A percentile compares a stretch with the other conserved stretches of the same genome.
phyloP scores from a whole-genome alignment of 1,139 yeast genomes.

The Nadsonia starkeyi-henricii region DNA sequence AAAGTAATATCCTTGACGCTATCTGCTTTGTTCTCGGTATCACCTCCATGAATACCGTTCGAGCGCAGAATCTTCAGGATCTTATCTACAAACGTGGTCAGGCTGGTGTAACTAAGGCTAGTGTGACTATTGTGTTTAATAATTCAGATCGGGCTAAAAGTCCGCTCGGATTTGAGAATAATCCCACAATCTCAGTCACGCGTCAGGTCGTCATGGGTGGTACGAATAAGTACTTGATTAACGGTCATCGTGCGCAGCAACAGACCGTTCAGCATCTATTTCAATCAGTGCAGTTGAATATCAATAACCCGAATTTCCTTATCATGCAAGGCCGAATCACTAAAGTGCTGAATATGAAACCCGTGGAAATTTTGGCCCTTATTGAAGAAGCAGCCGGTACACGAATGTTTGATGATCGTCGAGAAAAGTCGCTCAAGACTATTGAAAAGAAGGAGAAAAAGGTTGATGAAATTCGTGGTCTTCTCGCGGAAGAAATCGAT shows the following conservation, averaged over 20 bases:
- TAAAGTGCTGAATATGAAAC: slow-evolving; percentile 92
- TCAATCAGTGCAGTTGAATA: slow-evolving; percentile 89
- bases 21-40: slow-evolving; percentile 97
- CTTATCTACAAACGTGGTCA: slow-evolving; percentile 93
- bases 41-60: slow-evolving; percentile 81
- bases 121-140: slow-evolving; percentile 91
- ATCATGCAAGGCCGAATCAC: slow-evolving; percentile 99
- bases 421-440: slow-evolving; percentile 82
- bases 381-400: slow-evolving; percentile 99
- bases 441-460: slow-evolving; percentile 85
- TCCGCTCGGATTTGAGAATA: slow-evolving; percentile 79
- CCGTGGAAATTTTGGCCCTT: slow-evolving; percentile 72
- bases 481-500: slow-evolving; percentile 76
- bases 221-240: slow-evolving; percentile 77
- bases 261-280: slow-evolving; percentile 81
- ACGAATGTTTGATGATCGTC: slow-evolving; percentile 83
- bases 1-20: slow-evolving; percentile 88
- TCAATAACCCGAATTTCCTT: slow-evolving; percentile 90
- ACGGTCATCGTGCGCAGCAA: slow-evolving; percentile 95
- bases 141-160: slow-evolving; percentile 61
- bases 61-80: slow-evolving; percentile 90
- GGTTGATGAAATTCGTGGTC: slow-evolving; percentile 57
- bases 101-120: slow-evolving; percentile 95
- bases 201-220: slow-evolving; percentile 89
- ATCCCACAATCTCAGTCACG: slow-evolving; percentile 75